Conservation (phyloP, 805 yeast genomes). For the Barnettozyma sp. region DNA sequence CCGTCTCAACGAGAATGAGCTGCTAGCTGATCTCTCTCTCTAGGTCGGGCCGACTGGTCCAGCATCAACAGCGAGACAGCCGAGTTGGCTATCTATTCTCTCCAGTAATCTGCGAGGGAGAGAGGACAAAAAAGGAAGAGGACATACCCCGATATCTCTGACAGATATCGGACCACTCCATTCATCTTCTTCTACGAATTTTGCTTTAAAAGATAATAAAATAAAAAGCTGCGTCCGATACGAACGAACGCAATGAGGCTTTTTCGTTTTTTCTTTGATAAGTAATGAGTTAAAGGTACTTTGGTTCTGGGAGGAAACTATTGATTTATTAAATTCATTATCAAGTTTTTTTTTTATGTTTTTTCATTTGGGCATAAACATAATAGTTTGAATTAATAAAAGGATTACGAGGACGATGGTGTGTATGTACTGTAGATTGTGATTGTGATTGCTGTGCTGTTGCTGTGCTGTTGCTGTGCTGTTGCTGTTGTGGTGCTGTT, state of each 20-base stretch:
- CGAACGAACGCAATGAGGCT: constrained; percentile 5
- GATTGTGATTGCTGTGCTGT: too few species aligned
- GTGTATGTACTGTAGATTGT: background rate
- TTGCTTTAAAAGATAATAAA: constrained; percentile 13
- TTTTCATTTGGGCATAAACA: constrained; percentile 4
- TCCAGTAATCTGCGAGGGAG: too few species aligned
- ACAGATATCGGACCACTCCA: too few species aligned
- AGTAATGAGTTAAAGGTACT: constrained; percentile 13
- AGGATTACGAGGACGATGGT: too few species aligned
- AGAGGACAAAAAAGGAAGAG: too few species aligned
- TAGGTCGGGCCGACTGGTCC: too few species aligned
- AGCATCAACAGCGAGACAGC: too few species aligned
- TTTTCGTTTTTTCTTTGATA: constrained; percentile 18
- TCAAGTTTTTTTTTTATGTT: constrained; percentile 18
- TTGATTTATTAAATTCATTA: constrained; percentile 14
- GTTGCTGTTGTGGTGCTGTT: too few species aligned
- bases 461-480: too few species aligned
- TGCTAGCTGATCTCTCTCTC: constrained; percentile 15
- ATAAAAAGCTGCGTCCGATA: constrained; percentile 13
- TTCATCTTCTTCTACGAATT: too few species aligned
- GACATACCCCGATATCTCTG: background rate
- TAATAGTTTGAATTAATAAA: background rate
- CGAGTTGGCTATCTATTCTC: too few species aligned
- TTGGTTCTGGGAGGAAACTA: constrained; percentile 14
- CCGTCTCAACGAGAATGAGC: constrained; percentile 30